phyloP scores from a whole-genome alignment of 2,329 filamentous ascomycete species.

The Rachicladosporium sp. region DNA sequence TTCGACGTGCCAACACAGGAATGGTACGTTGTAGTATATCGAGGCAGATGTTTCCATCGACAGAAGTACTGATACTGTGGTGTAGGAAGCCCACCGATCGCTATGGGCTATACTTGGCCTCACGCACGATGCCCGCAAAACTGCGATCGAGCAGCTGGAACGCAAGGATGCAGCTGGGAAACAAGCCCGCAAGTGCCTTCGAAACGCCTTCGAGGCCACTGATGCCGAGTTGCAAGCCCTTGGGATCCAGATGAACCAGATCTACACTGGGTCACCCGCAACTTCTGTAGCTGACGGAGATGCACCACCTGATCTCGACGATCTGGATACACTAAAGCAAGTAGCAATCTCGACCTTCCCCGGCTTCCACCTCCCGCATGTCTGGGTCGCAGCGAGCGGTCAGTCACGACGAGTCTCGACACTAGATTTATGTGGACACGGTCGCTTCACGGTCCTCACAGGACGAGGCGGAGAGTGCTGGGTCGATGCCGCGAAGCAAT shows the following conservation, averaged over 20 bases:
- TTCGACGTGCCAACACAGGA: constrained; percentile 43
- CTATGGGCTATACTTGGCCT: not conserved
- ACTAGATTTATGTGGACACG: constrained; percentile 45
- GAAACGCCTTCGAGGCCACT: constrained; percentile 4
- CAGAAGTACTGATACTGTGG: too few species aligned
- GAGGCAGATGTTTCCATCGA: too few species aligned
- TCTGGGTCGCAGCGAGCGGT: constrained; percentile 41
- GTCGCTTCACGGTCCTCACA: constrained; percentile 25
- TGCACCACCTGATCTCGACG: not conserved
- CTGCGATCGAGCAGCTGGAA: not conserved
- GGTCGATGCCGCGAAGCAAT: too few species aligned
- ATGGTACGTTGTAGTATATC: too few species aligned
- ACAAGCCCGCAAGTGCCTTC: constrained; percentile 22
- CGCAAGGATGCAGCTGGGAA: not conserved
- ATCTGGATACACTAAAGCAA: constrained; percentile 12
- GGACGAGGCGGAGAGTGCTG: too few species aligned
- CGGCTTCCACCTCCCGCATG: constrained; percentile 47
- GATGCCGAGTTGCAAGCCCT: constrained; percentile 34
- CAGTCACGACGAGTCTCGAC: constrained; percentile 39
- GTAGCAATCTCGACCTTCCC: constrained; percentile 42
- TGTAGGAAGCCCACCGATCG: not conserved
- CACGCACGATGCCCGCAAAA: not conserved
- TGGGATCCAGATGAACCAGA: constrained; percentile 46
- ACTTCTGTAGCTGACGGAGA: not conserved
- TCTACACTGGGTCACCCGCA: constrained; percentile 30